A percentile compares a stretch with the other conserved stretches of the same genome.
Evolutionary conservation across 2,329 filamentous ascomycete species (phyloP).

Genomic region (Phyllosticta citribraziliensis): DNA sequence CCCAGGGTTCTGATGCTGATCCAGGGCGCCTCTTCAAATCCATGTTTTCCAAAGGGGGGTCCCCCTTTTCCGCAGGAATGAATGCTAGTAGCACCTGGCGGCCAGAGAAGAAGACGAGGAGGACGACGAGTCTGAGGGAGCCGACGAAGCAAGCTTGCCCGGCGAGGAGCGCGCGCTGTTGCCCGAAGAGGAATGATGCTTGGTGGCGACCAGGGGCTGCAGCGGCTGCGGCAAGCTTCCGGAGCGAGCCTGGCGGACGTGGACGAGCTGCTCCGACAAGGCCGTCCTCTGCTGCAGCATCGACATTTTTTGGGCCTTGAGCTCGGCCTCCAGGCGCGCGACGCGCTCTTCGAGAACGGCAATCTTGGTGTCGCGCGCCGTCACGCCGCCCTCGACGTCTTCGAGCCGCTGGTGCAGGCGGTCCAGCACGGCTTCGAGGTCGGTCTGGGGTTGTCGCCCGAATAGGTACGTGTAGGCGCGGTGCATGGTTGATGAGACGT

Average conservation of each 20-base stretch:
- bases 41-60: neutral
- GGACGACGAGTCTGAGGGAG: neutral
- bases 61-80: neutral
- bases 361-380: conserved; percentile 17
- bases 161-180: neutral
- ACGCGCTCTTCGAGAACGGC: conserved; percentile 21
- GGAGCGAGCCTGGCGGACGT: conserved; percentile 2
- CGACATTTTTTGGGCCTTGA: conserved; percentile 12
- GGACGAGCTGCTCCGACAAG: conserved; percentile 32
- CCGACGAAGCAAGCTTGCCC: neutral
- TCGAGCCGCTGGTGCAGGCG: conserved; percentile 16
- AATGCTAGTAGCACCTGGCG: neutral
- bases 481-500: neutral
- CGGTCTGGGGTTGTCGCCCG: conserved; percentile 1
- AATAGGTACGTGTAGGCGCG: conserved; percentile 7
- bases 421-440: conserved; percentile 1
- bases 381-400: conserved; percentile 1
- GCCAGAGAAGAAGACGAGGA: neutral
- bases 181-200: neutral
- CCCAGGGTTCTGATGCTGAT: neutral
- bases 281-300: conserved; percentile 25
- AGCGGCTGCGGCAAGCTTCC: conserved; percentile 1
- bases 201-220: neutral
- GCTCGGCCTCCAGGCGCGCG: conserved; percentile 10
- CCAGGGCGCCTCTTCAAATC: neutral